phyloP scores from a whole-genome alignment of 2,329 filamentous ascomycete genomes.

The Arachnopeziza araneosa region DNA sequence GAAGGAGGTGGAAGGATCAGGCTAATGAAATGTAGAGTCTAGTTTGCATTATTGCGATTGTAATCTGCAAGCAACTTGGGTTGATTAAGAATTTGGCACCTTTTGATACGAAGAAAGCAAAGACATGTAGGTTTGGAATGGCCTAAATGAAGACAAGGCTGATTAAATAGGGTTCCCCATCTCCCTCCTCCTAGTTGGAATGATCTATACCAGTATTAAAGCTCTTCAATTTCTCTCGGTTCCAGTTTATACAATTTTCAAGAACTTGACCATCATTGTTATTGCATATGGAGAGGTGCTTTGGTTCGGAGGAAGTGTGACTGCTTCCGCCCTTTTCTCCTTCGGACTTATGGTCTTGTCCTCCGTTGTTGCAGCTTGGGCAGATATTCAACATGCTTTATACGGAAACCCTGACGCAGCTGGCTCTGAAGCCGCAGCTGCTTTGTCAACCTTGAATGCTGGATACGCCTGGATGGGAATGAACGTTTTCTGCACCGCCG shows the following conservation, averaged over 20 bases:
- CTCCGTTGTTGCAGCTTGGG: slow-evolving; percentile 93
- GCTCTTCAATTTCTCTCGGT: slow-evolving; percentile 95
- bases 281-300: slow-evolving; percentile 98
- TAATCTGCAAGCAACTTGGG: slow-evolving; percentile 72
- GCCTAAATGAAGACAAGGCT: slow-evolving; percentile 2
- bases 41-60: slow-evolving; percentile 82
- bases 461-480: slow-evolving; percentile 98
- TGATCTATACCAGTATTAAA: slow-evolving; percentile 98
- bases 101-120: slow-evolving; percentile 84
- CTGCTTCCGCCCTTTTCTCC: slow-evolving; percentile 79
- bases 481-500: slow-evolving; percentile 91
- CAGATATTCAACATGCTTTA: slow-evolving; percentile 85
- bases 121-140: slow-evolving; percentile 65
- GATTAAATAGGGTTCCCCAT: slow-evolving; percentile 78
- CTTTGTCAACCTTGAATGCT: slow-evolving; percentile 84
- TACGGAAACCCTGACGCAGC: slow-evolving; percentile 36
- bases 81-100: slow-evolving; percentile 75
- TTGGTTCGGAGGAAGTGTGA: slow-evolving; percentile 94
- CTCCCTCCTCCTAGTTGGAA: slow-evolving; percentile 89
- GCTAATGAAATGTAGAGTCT: slow-evolving; percentile 33
- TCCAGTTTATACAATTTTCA: slow-evolving; percentile 99
- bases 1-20: neutral
- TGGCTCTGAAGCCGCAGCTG: slow-evolving; percentile 56
- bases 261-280: slow-evolving; percentile 97
- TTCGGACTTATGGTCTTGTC: slow-evolving; percentile 96